Evolutionary conservation across 2,329 filamentous ascomycete genomes (phyloP).

Genomic region (Diaporthe australafricana): DNA sequence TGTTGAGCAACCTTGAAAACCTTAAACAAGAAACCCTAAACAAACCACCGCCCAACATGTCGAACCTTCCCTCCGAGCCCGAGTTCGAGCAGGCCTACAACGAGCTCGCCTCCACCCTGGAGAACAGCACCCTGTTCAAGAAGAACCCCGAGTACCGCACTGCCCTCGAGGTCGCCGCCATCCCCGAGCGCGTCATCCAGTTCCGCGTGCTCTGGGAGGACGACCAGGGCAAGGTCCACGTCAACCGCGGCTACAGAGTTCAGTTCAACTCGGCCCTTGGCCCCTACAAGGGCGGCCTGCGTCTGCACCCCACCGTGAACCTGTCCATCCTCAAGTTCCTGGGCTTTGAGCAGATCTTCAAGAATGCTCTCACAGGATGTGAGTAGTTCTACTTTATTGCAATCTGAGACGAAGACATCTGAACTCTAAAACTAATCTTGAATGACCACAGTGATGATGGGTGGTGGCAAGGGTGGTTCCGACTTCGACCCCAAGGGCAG

Average conservation of each 20-base stretch:
- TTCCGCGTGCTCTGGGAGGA: slow-evolving; percentile 98
- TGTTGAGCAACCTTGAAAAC: background rate
- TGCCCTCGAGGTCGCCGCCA: slow-evolving; percentile 86
- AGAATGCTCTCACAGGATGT: slow-evolving; percentile 97
- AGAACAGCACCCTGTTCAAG: slow-evolving; percentile 92
- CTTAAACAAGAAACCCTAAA: background rate
- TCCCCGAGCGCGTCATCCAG: slow-evolving; percentile 96
- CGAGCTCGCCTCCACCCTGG: slow-evolving; percentile 94
- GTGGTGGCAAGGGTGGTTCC: slow-evolving; percentile 96
- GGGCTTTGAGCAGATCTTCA: slow-evolving; percentile 99
- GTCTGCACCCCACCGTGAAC: slow-evolving; percentile 93
- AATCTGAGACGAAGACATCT: too few species aligned
- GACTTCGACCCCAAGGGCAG: slow-evolving; percentile 99
- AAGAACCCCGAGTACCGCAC: slow-evolving; percentile 95
- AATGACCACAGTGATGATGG: slow-evolving; percentile 79
- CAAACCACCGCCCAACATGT: slow-evolving; percentile 66
- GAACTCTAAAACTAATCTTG: slow-evolving; percentile 35
- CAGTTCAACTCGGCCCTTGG: slow-evolving; percentile 99
- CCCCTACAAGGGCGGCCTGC: slow-evolving; percentile 96
- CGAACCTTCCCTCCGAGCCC: slow-evolving; percentile 87
- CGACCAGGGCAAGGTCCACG: slow-evolving; percentile 87
- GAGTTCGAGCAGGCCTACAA: slow-evolving; percentile 99
- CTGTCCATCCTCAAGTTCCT: slow-evolving; percentile 91
- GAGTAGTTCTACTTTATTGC: slow-evolving; percentile 54
- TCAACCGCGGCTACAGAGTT: slow-evolving; percentile 95